A percentile compares a stretch with the other conserved stretches of the same genome.
These are phyloP conservation scores for Drechslerella dactyloides DNA, from an alignment of 2,329 filamentous ascomycete genomes.

Conservation along the genomic window DNA sequence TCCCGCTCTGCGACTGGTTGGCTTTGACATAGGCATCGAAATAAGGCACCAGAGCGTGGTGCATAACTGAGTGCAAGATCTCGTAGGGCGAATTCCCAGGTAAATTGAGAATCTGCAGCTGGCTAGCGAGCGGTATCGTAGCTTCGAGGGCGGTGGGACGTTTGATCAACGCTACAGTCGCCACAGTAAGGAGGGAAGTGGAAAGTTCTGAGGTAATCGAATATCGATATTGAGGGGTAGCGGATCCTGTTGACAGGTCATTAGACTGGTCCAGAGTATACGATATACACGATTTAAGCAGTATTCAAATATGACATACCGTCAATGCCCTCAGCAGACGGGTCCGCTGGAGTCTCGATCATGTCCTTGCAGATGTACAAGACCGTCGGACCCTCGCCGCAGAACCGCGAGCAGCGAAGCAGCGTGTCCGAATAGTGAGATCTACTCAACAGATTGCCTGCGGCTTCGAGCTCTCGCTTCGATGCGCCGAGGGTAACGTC, in stretches of 20 bases:
- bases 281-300: background rate
- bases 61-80: conserved; percentile 87
- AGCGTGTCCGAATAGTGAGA: conserved; percentile 77
- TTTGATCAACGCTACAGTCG: conserved; percentile 89
- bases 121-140: conserved; percentile 77
- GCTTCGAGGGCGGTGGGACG: conserved; percentile 86
- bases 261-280: background rate
- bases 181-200: conserved; percentile 77
- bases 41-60: conserved; percentile 89
- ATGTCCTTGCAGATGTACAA: conserved; percentile 90
- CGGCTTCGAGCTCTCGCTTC: conserved; percentile 76
- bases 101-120: conserved; percentile 91
- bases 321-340: conserved; percentile 33
- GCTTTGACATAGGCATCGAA: conserved; percentile 95
- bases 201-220: conserved; percentile 81
- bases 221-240: conserved; percentile 68
- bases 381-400: conserved; percentile 82
- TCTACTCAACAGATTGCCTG: conserved; percentile 81
- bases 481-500: conserved; percentile 76
- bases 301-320: conserved; percentile 11
- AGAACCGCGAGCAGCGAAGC: conserved; percentile 86
- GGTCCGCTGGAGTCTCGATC: conserved; percentile 57
- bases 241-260: conserved; percentile 11
- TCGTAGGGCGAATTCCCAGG: conserved; percentile 88
- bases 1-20: conserved; percentile 65